Conservation (phyloP, 345 rosid genomes). For the Ceriops tagal region DNA sequence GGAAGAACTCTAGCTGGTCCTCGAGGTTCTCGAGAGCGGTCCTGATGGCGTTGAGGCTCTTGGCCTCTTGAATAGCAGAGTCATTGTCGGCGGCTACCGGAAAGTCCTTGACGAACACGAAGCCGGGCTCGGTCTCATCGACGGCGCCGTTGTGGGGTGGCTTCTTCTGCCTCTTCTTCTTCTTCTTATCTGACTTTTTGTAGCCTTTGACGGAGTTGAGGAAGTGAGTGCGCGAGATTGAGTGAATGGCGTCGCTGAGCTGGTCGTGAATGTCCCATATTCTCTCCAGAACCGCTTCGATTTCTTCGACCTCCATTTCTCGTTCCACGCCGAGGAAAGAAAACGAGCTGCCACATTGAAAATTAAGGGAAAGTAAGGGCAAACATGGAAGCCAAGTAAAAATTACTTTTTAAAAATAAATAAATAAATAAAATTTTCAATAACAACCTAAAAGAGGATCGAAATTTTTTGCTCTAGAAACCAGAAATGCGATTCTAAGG, state of each 20-base stretch:
- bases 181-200: constrained; percentile 41
- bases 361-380: background rate
- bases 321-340: constrained; percentile 19
- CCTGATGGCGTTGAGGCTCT: constrained; percentile 76
- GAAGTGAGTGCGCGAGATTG: constrained; percentile 76
- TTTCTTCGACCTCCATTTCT: constrained; percentile 85
- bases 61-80: constrained; percentile 69
- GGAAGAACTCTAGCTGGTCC: constrained; percentile 92
- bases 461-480: too few relatives aligned
- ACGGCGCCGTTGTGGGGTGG: constrained; percentile 26
- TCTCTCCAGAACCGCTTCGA: constrained; percentile 81
- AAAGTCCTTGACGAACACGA: constrained; percentile 75
- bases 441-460: too few relatives aligned
- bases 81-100: constrained; percentile 44
- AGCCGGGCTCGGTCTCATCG: constrained; percentile 49
- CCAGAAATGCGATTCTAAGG: too few relatives aligned
- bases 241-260: constrained; percentile 88
- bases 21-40: constrained; percentile 93
- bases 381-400: too few relatives aligned
- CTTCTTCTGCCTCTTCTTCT: constrained; percentile 25
- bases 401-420: too few relatives aligned
- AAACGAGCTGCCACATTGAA: background rate
- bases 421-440: too few relatives aligned
- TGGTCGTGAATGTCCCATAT: constrained; percentile 96
- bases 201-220: constrained; percentile 52